phyloP scores from a whole-genome alignment of 176 grass and related monocot genomes.

The Oryza officinalis region DNA sequence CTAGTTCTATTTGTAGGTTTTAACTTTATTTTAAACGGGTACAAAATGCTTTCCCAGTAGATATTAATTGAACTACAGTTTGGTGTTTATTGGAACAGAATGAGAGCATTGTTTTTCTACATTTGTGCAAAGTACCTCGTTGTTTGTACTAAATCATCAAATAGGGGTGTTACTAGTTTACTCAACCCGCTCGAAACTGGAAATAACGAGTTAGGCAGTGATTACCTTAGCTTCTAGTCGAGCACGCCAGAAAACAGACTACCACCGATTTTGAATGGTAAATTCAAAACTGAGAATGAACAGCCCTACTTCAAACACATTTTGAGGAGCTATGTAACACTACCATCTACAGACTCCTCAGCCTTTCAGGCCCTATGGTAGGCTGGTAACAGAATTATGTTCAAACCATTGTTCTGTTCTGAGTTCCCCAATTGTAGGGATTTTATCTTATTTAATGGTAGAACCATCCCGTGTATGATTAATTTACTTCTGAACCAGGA shows the following conservation, averaged over 20 bases:
- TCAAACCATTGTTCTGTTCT: constrained; percentile 2
- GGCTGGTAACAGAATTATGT: constrained; percentile 18
- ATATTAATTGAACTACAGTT: constrained; percentile 13
- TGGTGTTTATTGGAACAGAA: constrained; percentile 4
- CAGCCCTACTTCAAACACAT: background rate
- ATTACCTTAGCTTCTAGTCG: background rate
- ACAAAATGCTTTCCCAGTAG: background rate
- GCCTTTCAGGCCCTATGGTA: background rate
- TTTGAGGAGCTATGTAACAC: constrained; percentile 15
- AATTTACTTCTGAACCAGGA: background rate
- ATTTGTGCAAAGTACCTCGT: background rate
- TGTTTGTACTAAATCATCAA: background rate
- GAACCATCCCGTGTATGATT: background rate
- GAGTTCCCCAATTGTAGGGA: constrained; percentile 4
- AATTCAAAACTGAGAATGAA: no score
- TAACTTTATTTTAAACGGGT: background rate
- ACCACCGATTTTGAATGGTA: no score
- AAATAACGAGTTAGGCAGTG: background rate
- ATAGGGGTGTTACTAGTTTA: background rate
- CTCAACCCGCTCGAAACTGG: background rate
- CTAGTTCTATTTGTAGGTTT: background rate
- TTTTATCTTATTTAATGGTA: constrained; percentile 4
- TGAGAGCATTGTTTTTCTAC: background rate
- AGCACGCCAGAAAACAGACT: background rate
- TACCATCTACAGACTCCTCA: constrained; percentile 18